These are phyloP conservation scores for Colletotrichum australisinense DNA, from an alignment of 2,329 filamentous ascomycete species.

Conservation along the genomic window DNA sequence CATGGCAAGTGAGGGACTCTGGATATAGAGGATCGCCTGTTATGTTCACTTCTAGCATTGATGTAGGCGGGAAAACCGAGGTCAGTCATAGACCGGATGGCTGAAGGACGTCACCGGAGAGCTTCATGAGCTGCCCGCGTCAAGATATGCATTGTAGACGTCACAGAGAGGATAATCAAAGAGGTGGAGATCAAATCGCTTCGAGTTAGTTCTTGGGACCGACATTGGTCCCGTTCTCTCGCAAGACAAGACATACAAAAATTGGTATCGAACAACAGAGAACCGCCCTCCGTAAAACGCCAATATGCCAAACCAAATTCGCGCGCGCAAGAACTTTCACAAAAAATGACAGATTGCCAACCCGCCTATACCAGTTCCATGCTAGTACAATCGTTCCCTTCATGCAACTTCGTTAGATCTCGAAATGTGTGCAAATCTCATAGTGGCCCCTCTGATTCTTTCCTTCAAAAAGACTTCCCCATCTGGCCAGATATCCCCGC, in stretches of 20 bases:
- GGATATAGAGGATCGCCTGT: too few species aligned
- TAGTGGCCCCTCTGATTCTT: neutral
- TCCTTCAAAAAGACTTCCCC: neutral
- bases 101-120: neutral
- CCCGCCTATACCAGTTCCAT: conserved; percentile 24
- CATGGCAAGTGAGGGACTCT: conserved; percentile 6
- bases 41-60: too few species aligned
- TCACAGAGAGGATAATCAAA: neutral
- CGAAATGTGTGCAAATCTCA: neutral
- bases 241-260: conserved; percentile 30
- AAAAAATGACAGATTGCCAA: conserved; percentile 29
- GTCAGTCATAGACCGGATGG: neutral
- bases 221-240: neutral
- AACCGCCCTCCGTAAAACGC: conserved; percentile 27
- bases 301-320: conserved; percentile 6
- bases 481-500: neutral
- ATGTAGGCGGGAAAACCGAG: too few species aligned
- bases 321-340: neutral
- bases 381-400: conserved; percentile 28
- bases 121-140: too few species aligned
- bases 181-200: conserved; percentile 6
- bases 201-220: neutral
- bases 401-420: conserved; percentile 26
- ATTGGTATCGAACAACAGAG: conserved; percentile 36
- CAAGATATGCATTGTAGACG: neutral